Conservation (phyloP, 1,284 basidiomycete species). For the Phylloporus gajari region DNA sequence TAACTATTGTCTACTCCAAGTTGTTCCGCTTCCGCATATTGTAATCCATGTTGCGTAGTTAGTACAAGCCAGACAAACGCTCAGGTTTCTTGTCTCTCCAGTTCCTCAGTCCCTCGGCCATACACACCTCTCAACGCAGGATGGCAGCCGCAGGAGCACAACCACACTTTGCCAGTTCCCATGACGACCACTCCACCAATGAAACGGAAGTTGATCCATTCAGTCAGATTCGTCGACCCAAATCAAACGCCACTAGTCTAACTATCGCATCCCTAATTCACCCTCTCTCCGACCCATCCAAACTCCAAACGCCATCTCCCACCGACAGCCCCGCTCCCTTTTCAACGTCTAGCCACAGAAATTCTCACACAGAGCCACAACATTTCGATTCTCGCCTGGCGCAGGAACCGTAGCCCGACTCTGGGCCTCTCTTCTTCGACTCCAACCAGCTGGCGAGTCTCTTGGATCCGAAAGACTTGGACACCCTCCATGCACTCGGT, state of each 20-base stretch:
- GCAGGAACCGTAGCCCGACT: too few relatives aligned
- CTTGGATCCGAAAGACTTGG: conserved; percentile 88
- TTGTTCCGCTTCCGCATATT: too few relatives aligned
- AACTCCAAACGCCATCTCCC: conserved; percentile 21
- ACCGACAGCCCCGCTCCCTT: conserved; percentile 6
- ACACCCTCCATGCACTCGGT: conserved; percentile 76
- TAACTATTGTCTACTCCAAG: too few relatives aligned
- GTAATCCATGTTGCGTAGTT: too few relatives aligned
- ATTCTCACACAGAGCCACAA: conserved; percentile 8
- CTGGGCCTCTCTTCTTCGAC: conserved; percentile 75
- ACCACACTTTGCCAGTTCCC: conserved; percentile 36
- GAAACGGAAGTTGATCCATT: conserved; percentile 48
- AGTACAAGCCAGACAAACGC: conserved; percentile 67
- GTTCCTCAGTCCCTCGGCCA: conserved; percentile 57
- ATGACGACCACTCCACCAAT: conserved; percentile 47
- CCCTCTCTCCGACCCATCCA: conserved; percentile 44
- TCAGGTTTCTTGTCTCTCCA: conserved; percentile 65
- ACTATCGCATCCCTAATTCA: conserved; percentile 48
- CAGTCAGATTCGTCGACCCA: conserved; percentile 46
- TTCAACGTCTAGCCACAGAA: conserved; percentile 8
- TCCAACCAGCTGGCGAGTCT: conserved; percentile 86
- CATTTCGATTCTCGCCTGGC: conserved; percentile 44
- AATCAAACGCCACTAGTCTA: conserved; percentile 51
- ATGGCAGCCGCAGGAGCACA: too few relatives aligned
- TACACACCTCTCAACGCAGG: conserved; percentile 28